Percentiles rank a stretch among this genome's conserved stretches.
Evolutionary conservation across 108 stramenopile genomes (phyloP).

Genomic region (Discostella stelligeroides): DNA sequence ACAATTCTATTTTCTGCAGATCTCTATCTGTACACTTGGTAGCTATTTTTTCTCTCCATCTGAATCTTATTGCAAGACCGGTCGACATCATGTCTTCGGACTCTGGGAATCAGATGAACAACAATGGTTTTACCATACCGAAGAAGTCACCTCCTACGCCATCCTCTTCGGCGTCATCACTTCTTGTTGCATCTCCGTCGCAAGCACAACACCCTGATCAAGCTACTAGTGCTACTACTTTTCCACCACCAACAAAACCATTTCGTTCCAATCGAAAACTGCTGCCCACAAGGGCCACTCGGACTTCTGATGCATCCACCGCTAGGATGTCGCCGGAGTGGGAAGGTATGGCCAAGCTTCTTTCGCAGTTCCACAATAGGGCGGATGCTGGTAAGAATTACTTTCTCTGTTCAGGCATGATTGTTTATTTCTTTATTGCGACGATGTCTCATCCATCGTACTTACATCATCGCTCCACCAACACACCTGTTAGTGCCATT

Average conservation of each 20-base stretch:
- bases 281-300: constrained; percentile 9
- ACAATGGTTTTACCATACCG: constrained; percentile 37
- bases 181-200: not conserved
- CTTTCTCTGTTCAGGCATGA: not conserved
- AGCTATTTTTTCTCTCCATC: no score
- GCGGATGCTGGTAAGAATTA: constrained; percentile 71
- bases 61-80: no score
- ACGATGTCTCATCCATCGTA: not conserved
- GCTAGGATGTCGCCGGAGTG: constrained; percentile 29
- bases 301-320: not conserved
- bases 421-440: not conserved
- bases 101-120: constrained; percentile 13
- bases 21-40: no score
- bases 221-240: not conserved
- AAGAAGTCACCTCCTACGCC: constrained; percentile 23
- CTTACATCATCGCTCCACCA: not conserved
- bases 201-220: not conserved
- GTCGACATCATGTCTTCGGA: constrained; percentile 10
- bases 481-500: constrained; percentile 73
- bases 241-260: not conserved
- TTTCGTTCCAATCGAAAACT: not conserved
- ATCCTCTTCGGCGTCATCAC: not conserved
- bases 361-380: constrained; percentile 63
- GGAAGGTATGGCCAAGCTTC: constrained; percentile 69
- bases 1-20: no score